Conservation (phyloP, 176 grass and related monocot genomes). For the Phoenix roebelenii region DNA sequence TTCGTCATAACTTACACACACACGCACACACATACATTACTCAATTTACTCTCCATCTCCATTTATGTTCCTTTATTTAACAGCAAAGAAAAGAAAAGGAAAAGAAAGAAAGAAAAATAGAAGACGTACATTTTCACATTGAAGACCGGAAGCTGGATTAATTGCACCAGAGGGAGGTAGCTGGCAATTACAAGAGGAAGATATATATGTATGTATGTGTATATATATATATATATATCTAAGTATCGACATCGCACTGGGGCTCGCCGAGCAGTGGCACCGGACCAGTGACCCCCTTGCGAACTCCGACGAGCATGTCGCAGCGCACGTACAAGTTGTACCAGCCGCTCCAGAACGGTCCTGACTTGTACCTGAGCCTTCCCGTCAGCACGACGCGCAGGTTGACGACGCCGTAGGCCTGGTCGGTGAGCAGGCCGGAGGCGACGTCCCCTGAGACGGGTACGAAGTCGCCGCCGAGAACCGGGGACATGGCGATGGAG, state of each 20-base stretch:
- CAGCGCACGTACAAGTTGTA: slow-evolving; percentile 54
- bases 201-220: too few species aligned
- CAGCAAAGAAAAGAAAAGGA: too few species aligned
- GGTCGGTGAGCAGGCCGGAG: slow-evolving; percentile 35
- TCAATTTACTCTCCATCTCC: too few species aligned
- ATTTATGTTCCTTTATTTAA: too few species aligned
- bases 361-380: slow-evolving; percentile 42
- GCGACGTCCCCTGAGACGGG: slow-evolving; percentile 40
- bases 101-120: too few species aligned
- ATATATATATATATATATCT: too few species aligned
- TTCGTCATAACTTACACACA: too few species aligned
- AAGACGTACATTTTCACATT: too few species aligned
- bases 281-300: slow-evolving; percentile 20
- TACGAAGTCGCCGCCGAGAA: slow-evolving; percentile 31
- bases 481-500: slow-evolving; percentile 33
- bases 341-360: slow-evolving; percentile 46
- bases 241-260: slow-evolving; percentile 33
- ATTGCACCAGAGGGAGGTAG: too few species aligned
- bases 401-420: slow-evolving; percentile 33
- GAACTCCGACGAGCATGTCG: slow-evolving; percentile 29
- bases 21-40: too few species aligned
- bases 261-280: slow-evolving; percentile 63
- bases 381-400: slow-evolving; percentile 57
- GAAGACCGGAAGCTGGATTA: too few species aligned
- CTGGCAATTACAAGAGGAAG: too few species aligned